Base-by-base conservation (phyloP, 331 rosid species). In the Telfairia occidentalis region DNA sequence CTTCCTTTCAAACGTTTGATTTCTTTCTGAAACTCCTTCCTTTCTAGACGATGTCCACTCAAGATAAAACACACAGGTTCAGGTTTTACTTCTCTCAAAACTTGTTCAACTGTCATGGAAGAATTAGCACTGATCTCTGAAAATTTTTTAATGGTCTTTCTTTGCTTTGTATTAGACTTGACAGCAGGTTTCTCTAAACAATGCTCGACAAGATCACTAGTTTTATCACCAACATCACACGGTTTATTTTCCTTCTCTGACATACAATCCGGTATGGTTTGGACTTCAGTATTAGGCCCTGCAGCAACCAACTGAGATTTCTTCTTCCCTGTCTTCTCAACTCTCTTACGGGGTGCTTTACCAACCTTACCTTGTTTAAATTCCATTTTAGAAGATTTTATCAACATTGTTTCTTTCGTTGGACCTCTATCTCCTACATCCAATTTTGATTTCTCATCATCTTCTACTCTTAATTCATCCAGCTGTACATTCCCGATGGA, bases 221-320 rank as follows among this genome's bases (percentile, higher is more conserved):
- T 84, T 66, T 83, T 80, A 57, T 73, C 81, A 65, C 53, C 83
- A 52, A 67, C 64, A 54, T 46, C 43, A 43, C 75, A 53, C 60
- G 92, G 96, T 71, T 30, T 83, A 80, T 90, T 91, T 78, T 95
- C 98, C 84, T 95, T 95, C 78, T 86, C 91, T 38, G 81, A 77
- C 65, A 75, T 82, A 45, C 76, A 81, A 77, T 78, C 77, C 3
- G 74, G 77, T 15, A 9, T 54, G n/a, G 74, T 32, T 43, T 37
- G 59, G 59, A 64, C 16, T 73, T 84, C 83, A 49, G 76, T 60
- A 73, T 79, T 81, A 75, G 5, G 64, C 12, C 84, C 82, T 46
- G 79, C 78, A 72, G 85, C 82, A 67, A 21, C 65, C 66, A 67
- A 32, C 61, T 67, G 29, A 49, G 77, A 72, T 43, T 80, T 64